Conservation (phyloP, 768 basidiomycete genomes). For the Russula virescens region DNA sequence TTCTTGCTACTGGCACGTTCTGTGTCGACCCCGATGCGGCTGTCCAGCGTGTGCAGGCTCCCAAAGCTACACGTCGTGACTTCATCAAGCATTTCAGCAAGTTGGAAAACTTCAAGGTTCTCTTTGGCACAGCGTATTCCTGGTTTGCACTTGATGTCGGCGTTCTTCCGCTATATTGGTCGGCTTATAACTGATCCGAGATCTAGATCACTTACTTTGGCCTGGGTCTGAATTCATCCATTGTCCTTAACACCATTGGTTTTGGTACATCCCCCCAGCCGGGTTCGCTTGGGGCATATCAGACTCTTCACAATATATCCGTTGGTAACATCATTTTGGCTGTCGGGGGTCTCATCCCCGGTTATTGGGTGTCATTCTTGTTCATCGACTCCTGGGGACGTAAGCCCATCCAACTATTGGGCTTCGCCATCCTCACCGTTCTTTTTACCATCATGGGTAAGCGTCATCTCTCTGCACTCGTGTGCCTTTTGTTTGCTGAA, state of each 20-base stretch:
- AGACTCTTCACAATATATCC: constrained; percentile 55
- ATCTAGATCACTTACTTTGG: constrained; percentile 80
- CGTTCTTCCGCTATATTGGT: constrained; percentile 27
- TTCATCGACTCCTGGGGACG: constrained; percentile 75
- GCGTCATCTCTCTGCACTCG: constrained; percentile 23
- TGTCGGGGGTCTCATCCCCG: constrained; percentile 73
- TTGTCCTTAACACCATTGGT: too few species aligned
- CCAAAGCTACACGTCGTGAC: constrained; percentile 59
- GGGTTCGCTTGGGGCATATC: constrained; percentile 36
- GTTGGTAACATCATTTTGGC: constrained; percentile 74
- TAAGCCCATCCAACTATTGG: constrained; percentile 76
- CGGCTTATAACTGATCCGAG: background rate
- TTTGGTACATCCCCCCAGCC: constrained; percentile 32
- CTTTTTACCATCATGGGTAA: constrained; percentile 65
- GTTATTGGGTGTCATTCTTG: constrained; percentile 62
- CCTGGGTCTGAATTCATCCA: constrained; percentile 76
- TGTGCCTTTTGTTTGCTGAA: constrained; percentile 27
- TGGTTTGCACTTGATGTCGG: constrained; percentile 85
- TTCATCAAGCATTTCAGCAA: constrained; percentile 62
- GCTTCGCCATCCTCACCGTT: constrained; percentile 59
- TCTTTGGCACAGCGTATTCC: constrained; percentile 71
- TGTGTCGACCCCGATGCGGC: constrained; percentile 49
- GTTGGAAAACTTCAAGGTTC: constrained; percentile 70
- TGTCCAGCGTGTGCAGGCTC: constrained; percentile 57
- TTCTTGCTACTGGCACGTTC: constrained; percentile 41